Base-by-base conservation (phyloP, 495 filamentous ascomycete genomes). In the Acidiella bohemica region DNA sequence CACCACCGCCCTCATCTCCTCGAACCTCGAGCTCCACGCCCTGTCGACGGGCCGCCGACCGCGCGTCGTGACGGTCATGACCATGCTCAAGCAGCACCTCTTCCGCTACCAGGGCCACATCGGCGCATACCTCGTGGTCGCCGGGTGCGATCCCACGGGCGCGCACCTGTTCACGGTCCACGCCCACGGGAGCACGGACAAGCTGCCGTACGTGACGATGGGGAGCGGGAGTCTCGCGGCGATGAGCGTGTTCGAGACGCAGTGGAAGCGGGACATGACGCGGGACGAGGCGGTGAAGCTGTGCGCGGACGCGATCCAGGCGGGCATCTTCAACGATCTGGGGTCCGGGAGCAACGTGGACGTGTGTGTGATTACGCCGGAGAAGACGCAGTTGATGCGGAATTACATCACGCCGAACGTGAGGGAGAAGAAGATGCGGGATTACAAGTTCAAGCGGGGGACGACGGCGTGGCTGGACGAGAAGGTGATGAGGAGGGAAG, bases 151-250 rank as follows among this genome's bases (percentile, higher is more conserved):
- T 63, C 88, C 92, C 8, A 99, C 92, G 5, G 92, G 92, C 44
- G 73, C 78, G n/a, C 82, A 90, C 42, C 73, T 99, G 12, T 99
- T 88, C 70, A 99, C 92, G 36, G 92, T 99, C 9, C 92, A 99
- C 67, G 92, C 92, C 21, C 92, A 99, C 69, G 92, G 92, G 31
- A 87, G 80, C 38, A 99, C 92, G 32, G 92, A 99, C 66, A 99
- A 99, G 68, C 76, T 99, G 22, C 92, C 92, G 13, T 99, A 99
- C 60, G 92, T 99, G 51, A 99, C 92, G 22, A 96, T 99, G 92
- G 92, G 92, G 30, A 90, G 81, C 11, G 92, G 92, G 23, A 90
- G 82, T 25, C 67, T 99, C 41, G 92, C 92, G 10, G 92, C 92
- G 41, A 99, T 99, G 92, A 81, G 84, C 0, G 80, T 99, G 26